Evolutionary conservation across 2,329 filamentous ascomycete genomes (phyloP).

Genomic region (Aureobasidium zeae): DNA sequence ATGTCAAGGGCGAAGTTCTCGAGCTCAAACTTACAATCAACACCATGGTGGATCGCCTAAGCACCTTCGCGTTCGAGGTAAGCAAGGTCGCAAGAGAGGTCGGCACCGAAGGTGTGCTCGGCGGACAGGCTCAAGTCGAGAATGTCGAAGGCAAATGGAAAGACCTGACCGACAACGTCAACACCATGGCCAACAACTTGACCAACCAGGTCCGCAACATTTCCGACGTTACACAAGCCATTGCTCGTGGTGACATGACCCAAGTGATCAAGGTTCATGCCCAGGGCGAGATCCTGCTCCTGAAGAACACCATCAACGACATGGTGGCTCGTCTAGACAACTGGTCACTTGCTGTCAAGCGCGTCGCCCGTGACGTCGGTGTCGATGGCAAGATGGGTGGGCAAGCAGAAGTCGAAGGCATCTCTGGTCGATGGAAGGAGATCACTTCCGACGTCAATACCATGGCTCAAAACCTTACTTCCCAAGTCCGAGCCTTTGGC

Average conservation of each 20-base stretch:
- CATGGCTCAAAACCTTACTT: slow-evolving; percentile 75
- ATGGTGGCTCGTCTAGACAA: slow-evolving; percentile 94
- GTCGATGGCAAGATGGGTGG: slow-evolving; percentile 98
- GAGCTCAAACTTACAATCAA: slow-evolving; percentile 77
- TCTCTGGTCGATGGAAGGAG: slow-evolving; percentile 94
- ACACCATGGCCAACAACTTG: slow-evolving; percentile 57
- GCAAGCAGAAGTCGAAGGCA: slow-evolving; percentile 85
- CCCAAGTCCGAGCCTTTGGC: slow-evolving; percentile 93
- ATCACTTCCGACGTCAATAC: slow-evolving; percentile 96
- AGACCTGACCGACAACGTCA: slow-evolving; percentile 57
- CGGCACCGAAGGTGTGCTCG: slow-evolving; percentile 55
- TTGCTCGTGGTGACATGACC: slow-evolving; percentile 91
- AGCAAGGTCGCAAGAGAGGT: slow-evolving; percentile 58
- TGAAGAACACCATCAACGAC: slow-evolving; percentile 97
- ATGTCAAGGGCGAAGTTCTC: slow-evolving; percentile 44
- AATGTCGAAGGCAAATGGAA: slow-evolving; percentile 61
- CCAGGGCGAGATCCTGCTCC: slow-evolving; percentile 83
- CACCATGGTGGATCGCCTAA: slow-evolving; percentile 56
- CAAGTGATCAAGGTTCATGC: slow-evolving; percentile 93
- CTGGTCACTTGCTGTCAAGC: slow-evolving; percentile 92
- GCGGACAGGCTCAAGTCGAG: slow-evolving; percentile 54
- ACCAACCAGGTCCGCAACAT: slow-evolving; percentile 73
- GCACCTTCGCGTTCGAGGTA: slow-evolving; percentile 56
- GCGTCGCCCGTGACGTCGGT: slow-evolving; percentile 91
- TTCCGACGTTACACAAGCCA: slow-evolving; percentile 87